Evolutionary conservation across 2,329 filamentous ascomycete species (phyloP), one percentile per base, ranked within the genome.

Genomic region (Helminthosporium solani): DNA sequence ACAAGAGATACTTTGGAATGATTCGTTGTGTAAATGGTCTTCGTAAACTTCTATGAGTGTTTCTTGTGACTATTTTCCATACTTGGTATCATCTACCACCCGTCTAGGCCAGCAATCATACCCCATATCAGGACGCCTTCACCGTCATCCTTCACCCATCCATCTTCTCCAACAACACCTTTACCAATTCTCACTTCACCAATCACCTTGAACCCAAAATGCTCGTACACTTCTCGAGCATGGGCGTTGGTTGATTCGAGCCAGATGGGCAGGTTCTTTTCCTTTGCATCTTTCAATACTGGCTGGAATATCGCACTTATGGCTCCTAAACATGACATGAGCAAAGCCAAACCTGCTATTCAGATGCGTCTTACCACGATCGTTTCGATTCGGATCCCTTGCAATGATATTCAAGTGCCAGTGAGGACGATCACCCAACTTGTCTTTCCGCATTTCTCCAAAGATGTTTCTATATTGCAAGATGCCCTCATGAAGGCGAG

Each of bases 181-280:
- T 39, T 34, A 2, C 42, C 42, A n/a, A 44, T 44, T 18, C 27
- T 38, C 1, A 14, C 37, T 3, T 31, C 20, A 8, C 42, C 42
- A 9, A 44, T 20, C 3, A 38, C 35, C 19, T 39, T 44, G 42
- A 44, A 44, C 8, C 34, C 42, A 30, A 44, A 44, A 27, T 33
- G 27, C 14, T 38, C 35, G n/a, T 44, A 44, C 14, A 44, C 35
- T 15, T 28, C 42, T 11, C 25, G 31, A 2, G 42, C 42, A 28
- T 44, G 42, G 7, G 27, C 34, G 33, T 44, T 44, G 18, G 42
- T 44, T 7, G 42, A 44, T 25, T 44, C 42, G 7, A 44, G 19
- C 42, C 42, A 44, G 7, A 44, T 21, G 2, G 42, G 42, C 12
- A 44, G 4, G 20, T 44, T 44, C 18, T 33, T 39, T n/a, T 16